A percentile compares a stretch with the other conserved stretches of the same genome.
These are phyloP conservation scores for Pleurotus salmoneostramineus DNA, from an alignment of 768 basidiomycete genomes.

Conservation along the genomic window DNA sequence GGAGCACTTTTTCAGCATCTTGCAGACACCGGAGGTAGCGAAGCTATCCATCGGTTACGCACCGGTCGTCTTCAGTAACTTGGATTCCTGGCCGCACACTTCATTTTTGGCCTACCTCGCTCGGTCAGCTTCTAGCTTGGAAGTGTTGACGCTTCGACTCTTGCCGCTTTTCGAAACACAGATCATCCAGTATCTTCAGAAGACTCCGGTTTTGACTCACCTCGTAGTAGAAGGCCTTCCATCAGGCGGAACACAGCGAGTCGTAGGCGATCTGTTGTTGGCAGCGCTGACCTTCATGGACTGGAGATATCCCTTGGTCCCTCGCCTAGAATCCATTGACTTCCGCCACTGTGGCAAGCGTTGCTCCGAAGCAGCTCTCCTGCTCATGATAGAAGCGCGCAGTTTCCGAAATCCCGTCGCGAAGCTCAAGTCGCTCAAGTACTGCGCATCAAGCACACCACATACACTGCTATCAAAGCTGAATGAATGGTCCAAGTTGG, in stretches of 20 bases:
- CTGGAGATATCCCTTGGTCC: neutral
- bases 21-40: neutral
- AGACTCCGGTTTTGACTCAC: neutral
- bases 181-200: slow-evolving; percentile 3
- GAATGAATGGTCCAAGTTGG: neutral
- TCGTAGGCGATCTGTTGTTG: slow-evolving; percentile 4
- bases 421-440: slow-evolving; percentile 1
- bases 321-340: slow-evolving; percentile 3
- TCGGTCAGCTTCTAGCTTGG: neutral
- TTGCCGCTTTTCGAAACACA: slow-evolving; percentile 5
- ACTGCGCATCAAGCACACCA: neutral
- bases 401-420: neutral
- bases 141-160: neutral
- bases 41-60: neutral
- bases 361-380: slow-evolving; percentile 2
- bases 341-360: slow-evolving; percentile 7
- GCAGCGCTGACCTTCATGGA: slow-evolving; percentile 3
- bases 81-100: slow-evolving; percentile 2
- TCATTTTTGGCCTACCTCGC: neutral
- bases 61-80: neutral
- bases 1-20: slow-evolving; percentile 1
- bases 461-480: neutral
- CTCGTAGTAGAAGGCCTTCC: slow-evolving; percentile 1
- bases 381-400: slow-evolving; percentile 2
- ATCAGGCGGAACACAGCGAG: neutral